These are phyloP conservation scores for Toxicodendron radicans DNA, from an alignment of 345 rosid species.

Conservation along the genomic window DNA sequence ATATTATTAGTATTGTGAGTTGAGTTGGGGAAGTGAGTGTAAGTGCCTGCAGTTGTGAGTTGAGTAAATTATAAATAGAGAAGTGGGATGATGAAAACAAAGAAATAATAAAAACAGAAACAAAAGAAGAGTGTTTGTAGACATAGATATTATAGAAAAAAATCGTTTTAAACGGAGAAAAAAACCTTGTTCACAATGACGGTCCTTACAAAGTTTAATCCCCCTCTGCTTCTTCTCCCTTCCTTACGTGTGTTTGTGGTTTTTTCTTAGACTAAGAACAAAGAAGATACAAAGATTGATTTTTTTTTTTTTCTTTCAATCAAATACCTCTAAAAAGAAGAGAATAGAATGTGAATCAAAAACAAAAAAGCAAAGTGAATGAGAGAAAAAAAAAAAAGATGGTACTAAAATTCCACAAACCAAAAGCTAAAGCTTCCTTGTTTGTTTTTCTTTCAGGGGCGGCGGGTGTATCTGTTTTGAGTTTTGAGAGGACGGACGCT, in stretches of 20 bases:
- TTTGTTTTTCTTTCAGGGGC: conserved; percentile 13
- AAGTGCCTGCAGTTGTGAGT: no score
- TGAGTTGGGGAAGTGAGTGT: no score
- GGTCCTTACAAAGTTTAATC: conserved; percentile 18
- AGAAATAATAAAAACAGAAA: background rate
- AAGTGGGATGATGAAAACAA: conserved; percentile 24
- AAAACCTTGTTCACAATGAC: conserved; percentile 29
- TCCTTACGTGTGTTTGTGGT: background rate
- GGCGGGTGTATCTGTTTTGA: conserved; percentile 9
- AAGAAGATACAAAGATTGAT: background rate
- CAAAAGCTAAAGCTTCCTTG: background rate
- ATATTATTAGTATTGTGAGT: no score
- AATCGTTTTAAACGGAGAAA: conserved; percentile 17
- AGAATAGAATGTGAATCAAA: conserved; percentile 8
- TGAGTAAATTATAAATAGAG: background rate
- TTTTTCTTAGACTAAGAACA: background rate
- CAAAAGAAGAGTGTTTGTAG: background rate
- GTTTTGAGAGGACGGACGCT: background rate
- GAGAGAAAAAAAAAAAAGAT: background rate
- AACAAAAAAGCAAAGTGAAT: background rate
- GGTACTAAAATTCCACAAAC: background rate
- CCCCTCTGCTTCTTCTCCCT: background rate
- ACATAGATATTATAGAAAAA: conserved; percentile 15
- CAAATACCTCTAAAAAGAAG: background rate
- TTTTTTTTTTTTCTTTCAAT: background rate